Percentiles rank a stretch among this genome's conserved stretches.
Conservation (phyloP, 129 eudicot species). For the Flaveria bidentis region DNA sequence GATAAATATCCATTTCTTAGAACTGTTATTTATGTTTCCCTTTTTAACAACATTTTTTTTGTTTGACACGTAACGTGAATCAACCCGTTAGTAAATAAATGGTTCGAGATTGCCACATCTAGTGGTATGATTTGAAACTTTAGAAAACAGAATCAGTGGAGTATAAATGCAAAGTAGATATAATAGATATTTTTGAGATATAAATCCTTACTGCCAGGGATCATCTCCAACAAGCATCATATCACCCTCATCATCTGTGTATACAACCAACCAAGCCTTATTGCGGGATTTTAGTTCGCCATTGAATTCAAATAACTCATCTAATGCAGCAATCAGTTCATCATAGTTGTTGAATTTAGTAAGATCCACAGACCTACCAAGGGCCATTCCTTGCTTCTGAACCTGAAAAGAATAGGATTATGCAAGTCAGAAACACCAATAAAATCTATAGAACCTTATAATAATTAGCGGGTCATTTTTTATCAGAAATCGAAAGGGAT, state of each 20-base stretch:
- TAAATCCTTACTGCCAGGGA: slow-evolving; percentile 81
- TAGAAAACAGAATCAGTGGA: neutral
- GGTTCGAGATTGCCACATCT: neutral
- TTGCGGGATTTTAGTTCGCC: slow-evolving; percentile 68
- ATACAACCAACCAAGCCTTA: slow-evolving; percentile 81
- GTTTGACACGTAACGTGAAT: neutral
- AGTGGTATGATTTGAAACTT: neutral
- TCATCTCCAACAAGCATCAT: slow-evolving; percentile 98
- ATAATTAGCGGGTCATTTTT: neutral
- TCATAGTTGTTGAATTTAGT: slow-evolving; percentile 71
- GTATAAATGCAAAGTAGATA: neutral
- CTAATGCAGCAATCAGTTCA: slow-evolving; percentile 66
- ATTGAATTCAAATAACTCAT: slow-evolving; percentile 64
- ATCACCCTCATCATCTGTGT: slow-evolving; percentile 90
- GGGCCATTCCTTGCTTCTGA: slow-evolving; percentile 85
- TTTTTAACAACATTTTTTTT: neutral
- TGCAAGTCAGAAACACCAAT: neutral
- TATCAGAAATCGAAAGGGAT: neutral
- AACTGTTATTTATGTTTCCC: neutral
- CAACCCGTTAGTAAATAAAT: neutral
- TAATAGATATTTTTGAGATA: neutral
- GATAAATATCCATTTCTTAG: neutral
- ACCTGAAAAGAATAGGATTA: slow-evolving; percentile 49
- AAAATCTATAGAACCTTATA: neutral
- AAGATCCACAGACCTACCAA: slow-evolving; percentile 94